Evolutionary conservation across 441 rosid genomes (phyloP).

Genomic region (Monsonia emarginata): DNA sequence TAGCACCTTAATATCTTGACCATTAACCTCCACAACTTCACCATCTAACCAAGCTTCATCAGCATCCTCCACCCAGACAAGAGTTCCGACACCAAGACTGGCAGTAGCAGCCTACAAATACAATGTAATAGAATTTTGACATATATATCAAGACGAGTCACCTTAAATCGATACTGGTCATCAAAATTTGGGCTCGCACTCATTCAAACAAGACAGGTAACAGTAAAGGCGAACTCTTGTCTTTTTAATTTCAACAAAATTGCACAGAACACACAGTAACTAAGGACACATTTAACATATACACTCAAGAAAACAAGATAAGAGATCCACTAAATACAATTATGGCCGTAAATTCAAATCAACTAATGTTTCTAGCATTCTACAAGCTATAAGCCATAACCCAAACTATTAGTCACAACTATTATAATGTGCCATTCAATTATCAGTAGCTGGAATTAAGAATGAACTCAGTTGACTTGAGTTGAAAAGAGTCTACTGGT

Average conservation of each 20-base stretch:
- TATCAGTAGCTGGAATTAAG: background rate
- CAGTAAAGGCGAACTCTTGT: background rate
- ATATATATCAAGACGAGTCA: background rate
- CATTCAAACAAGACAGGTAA: background rate
- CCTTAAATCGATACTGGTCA: background rate
- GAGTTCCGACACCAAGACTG: slow-evolving; percentile 48
- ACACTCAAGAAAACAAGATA: background rate
- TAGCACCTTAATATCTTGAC: slow-evolving; percentile 39
- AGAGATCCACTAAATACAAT: background rate
- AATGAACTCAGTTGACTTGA: background rate
- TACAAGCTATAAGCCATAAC: background rate
- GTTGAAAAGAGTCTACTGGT: background rate
- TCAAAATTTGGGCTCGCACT: background rate
- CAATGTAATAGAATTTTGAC: background rate
- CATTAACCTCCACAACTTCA: slow-evolving; percentile 51
- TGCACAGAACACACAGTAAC: background rate
- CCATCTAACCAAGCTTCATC: slow-evolving; percentile 83
- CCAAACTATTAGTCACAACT: background rate
- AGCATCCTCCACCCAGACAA: slow-evolving; percentile 76
- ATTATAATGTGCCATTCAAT: background rate
- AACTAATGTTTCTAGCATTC: background rate
- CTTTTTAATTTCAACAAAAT: background rate
- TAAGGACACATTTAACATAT: background rate
- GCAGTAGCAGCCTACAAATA: slow-evolving; percentile 39
- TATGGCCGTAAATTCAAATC: background rate